Evolutionary conservation across 129 eudicot genomes (phyloP).

Genomic region (Silybum marianum): DNA sequence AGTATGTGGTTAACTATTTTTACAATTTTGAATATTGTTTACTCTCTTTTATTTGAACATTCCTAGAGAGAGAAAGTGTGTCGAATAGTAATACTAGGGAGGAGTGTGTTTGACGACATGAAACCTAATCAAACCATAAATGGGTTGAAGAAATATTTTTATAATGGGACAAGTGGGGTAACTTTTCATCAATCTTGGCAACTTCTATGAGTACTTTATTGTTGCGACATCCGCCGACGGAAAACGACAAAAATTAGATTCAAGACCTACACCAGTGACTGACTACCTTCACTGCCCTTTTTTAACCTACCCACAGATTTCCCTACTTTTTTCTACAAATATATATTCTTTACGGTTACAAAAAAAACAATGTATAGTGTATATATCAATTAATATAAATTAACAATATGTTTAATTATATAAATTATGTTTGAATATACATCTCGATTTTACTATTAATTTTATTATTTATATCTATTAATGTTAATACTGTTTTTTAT

Average conservation of each 20-base stretch:
- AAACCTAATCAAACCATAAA: not conserved
- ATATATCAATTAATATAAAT: no score
- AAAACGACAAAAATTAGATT: not conserved
- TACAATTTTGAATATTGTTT: no score
- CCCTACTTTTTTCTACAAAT: not conserved
- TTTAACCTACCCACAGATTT: not conserved
- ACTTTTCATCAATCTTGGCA: not conserved
- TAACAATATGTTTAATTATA: not conserved
- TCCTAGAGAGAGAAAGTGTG: no score
- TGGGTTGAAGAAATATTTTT: not conserved
- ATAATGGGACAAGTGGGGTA: not conserved
- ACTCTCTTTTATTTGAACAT: no score
- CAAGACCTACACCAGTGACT: not conserved
- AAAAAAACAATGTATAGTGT: no score
- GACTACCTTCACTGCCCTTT: not conserved
- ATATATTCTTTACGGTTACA: not conserved
- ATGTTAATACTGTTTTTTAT: no score
- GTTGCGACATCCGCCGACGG: not conserved
- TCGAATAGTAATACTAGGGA: not conserved
- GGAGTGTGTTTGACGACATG: not conserved
- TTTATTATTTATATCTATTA: no score
- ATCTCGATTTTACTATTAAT: no score
- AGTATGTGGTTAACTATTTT: no score
- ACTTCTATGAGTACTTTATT: not conserved
- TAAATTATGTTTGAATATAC: no score